Evolutionary conservation across 441 rosid species (phyloP), one percentile per base, ranked within the genome.

Genomic region (Theobroma grandiflorum): DNA sequence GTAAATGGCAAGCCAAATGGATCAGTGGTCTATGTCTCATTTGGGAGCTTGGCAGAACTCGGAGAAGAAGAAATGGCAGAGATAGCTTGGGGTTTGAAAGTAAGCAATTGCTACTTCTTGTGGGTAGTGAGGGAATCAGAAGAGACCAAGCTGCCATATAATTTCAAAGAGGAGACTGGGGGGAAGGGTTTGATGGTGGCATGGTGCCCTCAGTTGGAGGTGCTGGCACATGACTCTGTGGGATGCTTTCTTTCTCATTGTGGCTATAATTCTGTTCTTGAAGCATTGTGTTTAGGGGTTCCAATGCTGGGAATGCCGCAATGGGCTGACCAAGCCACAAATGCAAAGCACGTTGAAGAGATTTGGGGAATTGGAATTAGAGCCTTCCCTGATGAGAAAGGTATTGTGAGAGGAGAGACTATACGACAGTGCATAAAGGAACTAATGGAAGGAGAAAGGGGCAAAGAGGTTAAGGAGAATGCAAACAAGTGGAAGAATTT

Each of bases 231-330:
- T 74, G 79, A 73, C 76, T 74, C 90, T 0, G 49, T 78, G 0
- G 94, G 92, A 4, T 90, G 92, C 70, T 89, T 90, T 69, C 68
- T 90, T 50, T 88, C 87, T 18, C 92, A 88, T 45, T 85, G 91
- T 71, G 89, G 93, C 11, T 86, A 85, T 81, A 88, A 87, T 55
- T 90, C 88, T n/a, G 82, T 83, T 1, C 69, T 86, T 57, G 91
- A 90, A 72, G 93, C 84, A 11, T 37, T 90, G 84, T 75, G 84
- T 37, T 55, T 90, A 74, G 94, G 89, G 10, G 87, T 88, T 26
- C 94, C 94, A 18, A 85, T 89, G 87, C 86, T 89, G 71, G 90
- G 83, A 53, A 84, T 90, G 86, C 92, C 94, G 31, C 94, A 89
- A 16, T 89, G 88, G 90, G 81, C 82, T 0, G 94, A 90, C 42